These are phyloP conservation scores for Gossypium raimondii DNA, from an alignment of 345 rosid genomes.

Conservation along the genomic window DNA sequence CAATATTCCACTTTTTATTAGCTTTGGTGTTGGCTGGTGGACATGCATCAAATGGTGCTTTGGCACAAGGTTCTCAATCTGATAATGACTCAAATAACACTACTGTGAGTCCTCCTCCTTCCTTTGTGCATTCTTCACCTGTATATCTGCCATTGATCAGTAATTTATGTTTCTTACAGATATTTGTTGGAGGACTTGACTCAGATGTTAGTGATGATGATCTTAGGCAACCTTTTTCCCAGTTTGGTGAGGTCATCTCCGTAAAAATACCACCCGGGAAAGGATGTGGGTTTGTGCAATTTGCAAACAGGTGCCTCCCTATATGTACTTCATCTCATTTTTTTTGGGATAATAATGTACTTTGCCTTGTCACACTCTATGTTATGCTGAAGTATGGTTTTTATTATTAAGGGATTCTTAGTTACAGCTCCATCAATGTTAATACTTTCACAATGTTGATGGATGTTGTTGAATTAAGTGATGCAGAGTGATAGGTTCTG, in stretches of 20 bases:
- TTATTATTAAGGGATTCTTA: not conserved
- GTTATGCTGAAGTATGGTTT: not conserved
- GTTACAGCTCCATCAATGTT: not conserved
- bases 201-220: conserved; percentile 77
- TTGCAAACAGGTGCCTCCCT: conserved; percentile 54
- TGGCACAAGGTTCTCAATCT: conserved; percentile 55
- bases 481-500: not conserved
- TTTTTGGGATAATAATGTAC: not conserved
- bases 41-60: conserved; percentile 59
- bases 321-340: not conserved
- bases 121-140: conserved; percentile 6
- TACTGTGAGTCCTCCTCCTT: conserved; percentile 58
- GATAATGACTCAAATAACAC: conserved; percentile 71
- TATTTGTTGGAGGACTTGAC: conserved; percentile 95
- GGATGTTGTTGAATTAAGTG: not conserved
- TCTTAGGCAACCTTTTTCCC: conserved; percentile 73
- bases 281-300: conserved; percentile 94
- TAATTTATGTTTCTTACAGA: conserved; percentile 39
- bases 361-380: not conserved
- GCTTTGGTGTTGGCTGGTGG: conserved; percentile 86
- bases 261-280: conserved; percentile 86
- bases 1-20: conserved; percentile 25
- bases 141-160: conserved; percentile 13
- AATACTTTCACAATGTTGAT: conserved; percentile 1
- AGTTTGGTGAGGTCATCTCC: conserved; percentile 81